phyloP scores from a whole-genome alignment of 768 basidiomycete genomes.

The Hericium erinaceus region DNA sequence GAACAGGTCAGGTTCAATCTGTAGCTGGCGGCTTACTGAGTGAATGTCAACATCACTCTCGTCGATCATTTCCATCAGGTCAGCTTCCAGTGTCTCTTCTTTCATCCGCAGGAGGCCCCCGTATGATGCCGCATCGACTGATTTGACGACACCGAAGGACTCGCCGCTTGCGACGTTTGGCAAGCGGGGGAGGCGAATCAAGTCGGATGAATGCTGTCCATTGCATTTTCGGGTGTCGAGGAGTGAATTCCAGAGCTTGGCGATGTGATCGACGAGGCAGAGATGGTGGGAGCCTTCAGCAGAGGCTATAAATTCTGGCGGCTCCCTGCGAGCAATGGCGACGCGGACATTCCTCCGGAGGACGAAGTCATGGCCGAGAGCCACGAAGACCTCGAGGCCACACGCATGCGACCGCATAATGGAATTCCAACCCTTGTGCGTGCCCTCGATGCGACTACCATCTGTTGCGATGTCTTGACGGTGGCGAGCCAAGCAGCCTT shows the following conservation, averaged over 20 bases:
- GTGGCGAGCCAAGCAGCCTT: constrained; percentile 19
- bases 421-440: constrained; percentile 22
- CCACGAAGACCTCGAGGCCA: constrained; percentile 14
- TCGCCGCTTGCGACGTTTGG: constrained; percentile 4
- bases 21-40: too few species aligned
- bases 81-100: too few species aligned
- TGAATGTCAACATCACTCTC: too few species aligned
- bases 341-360: constrained; percentile 15
- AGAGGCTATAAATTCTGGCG: constrained; percentile 6
- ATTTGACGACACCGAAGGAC: constrained; percentile 6
- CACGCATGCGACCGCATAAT: constrained; percentile 15
- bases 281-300: constrained; percentile 20
- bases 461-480: constrained; percentile 17
- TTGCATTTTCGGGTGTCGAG: background rate
- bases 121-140: too few species aligned
- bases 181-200: background rate
- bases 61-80: too few species aligned
- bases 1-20: too few species aligned
- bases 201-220: background rate
- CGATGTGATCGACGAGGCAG: constrained; percentile 13
- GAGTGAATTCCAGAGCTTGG: constrained; percentile 11
- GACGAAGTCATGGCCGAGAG: constrained; percentile 17
- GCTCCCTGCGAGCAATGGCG: background rate
- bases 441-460: constrained; percentile 22
- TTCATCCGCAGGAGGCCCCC: too few species aligned